Percentiles rank a stretch among this genome's conserved stretches.
Conservation (phyloP, 2,329 filamentous ascomycete species). For the Pseudogymnoascus sp. region DNA sequence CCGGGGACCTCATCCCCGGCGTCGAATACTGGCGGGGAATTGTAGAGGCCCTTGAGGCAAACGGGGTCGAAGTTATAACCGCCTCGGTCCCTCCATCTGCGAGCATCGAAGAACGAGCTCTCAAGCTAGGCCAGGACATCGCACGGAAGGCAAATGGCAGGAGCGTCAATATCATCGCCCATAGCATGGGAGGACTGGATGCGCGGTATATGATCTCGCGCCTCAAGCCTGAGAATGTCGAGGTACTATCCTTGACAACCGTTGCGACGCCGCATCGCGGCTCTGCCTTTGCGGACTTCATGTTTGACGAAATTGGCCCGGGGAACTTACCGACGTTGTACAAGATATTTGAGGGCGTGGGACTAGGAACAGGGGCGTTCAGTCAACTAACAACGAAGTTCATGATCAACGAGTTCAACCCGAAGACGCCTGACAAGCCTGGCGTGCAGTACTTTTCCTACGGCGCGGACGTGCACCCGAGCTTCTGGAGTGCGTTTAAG, state of each 20-base stretch:
- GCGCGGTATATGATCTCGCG: slow-evolving; percentile 58
- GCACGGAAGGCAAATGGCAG: slow-evolving; percentile 37
- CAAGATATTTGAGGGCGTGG: slow-evolving; percentile 41
- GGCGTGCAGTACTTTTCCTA: slow-evolving; percentile 56
- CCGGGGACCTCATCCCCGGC: slow-evolving; percentile 42
- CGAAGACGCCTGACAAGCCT: slow-evolving; percentile 45
- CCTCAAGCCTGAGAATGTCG: slow-evolving; percentile 39
- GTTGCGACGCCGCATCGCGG: slow-evolving; percentile 34
- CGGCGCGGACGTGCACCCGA: slow-evolving; percentile 48
- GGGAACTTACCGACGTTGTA: slow-evolving; percentile 49
- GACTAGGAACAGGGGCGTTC: slow-evolving; percentile 54
- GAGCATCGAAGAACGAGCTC: slow-evolving; percentile 54
- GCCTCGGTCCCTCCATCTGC: slow-evolving; percentile 55
- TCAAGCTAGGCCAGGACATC: slow-evolving; percentile 49
- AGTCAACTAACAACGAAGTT: slow-evolving; percentile 52
- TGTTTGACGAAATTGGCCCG: slow-evolving; percentile 41
- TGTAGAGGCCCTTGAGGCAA: slow-evolving; percentile 46
- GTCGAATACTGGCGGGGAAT: slow-evolving; percentile 62
- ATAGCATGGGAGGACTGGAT: slow-evolving; percentile 62
- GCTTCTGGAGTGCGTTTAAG: slow-evolving; percentile 58
- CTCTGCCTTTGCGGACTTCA: slow-evolving; percentile 45
- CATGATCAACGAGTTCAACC: slow-evolving; percentile 54
- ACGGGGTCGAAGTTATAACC: slow-evolving; percentile 50
- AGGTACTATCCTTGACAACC: slow-evolving; percentile 36
- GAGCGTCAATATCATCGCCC: slow-evolving; percentile 70